These are phyloP conservation scores for Rhizophora mangle DNA, from an alignment of 345 rosid species.

Conservation along the genomic window DNA sequence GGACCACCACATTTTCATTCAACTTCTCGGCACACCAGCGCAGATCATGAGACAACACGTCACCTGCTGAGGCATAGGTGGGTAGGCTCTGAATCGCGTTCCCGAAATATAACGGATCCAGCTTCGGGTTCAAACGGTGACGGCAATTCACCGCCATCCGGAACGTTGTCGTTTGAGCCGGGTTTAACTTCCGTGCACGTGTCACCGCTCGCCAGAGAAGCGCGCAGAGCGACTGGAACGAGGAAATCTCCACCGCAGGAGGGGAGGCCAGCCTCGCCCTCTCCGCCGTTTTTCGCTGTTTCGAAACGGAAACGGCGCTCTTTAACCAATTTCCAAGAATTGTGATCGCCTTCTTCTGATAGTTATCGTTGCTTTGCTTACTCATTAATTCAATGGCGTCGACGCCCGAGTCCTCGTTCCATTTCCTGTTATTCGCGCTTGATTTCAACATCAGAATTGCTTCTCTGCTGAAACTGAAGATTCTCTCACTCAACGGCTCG, in stretches of 20 bases:
- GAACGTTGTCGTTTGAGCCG: conserved; percentile 60
- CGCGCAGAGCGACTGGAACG: conserved; percentile 77
- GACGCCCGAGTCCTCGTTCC: conserved; percentile 21
- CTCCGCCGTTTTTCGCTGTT: conserved; percentile 16
- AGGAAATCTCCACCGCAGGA: conserved; percentile 55
- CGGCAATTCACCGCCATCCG: conserved; percentile 93
- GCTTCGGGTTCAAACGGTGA: conserved; percentile 60
- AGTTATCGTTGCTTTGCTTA: conserved; percentile 57
- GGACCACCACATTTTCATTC: conserved; percentile 52
- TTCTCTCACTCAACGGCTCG: conserved; percentile 69
- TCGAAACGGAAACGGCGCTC: conserved; percentile 32
- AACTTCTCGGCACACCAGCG: conserved; percentile 82
- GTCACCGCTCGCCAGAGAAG: conserved; percentile 84
- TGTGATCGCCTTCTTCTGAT: conserved; percentile 29
- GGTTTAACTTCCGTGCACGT: conserved; percentile 67
- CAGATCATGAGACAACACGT: conserved; percentile 64
- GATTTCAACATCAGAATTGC: conserved; percentile 63
- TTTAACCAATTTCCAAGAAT: conserved; percentile 40
- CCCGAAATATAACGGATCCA: conserved; percentile 74
- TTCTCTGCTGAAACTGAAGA: conserved; percentile 75
- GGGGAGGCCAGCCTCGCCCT: conserved; percentile 17
- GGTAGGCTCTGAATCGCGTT: conserved; percentile 95
- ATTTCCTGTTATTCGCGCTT: conserved; percentile 39
- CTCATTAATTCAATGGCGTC: conserved; percentile 60
- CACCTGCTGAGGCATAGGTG: conserved; percentile 62